Evolutionary conservation across 2,329 filamentous ascomycete species (phyloP).

Genomic region (Paramyrothecium roridum): DNA sequence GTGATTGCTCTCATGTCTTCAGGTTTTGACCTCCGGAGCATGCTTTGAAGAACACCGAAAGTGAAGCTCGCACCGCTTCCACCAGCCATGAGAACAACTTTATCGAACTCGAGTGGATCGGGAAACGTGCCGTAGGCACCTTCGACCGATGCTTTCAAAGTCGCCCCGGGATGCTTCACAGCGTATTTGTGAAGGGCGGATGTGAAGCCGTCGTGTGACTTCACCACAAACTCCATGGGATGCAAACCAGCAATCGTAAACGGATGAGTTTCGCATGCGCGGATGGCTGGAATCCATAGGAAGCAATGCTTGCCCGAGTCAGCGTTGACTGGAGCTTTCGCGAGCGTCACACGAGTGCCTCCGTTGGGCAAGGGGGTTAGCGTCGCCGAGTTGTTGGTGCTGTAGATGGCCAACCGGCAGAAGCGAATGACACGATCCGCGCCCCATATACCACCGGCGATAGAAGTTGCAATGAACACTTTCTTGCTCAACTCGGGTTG

Average conservation of each 20-base stretch:
- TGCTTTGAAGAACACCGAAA: constrained; percentile 33
- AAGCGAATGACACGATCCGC: constrained; percentile 48
- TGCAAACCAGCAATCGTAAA: constrained; percentile 56
- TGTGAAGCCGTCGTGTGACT: constrained; percentile 58
- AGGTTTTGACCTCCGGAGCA: constrained; percentile 22
- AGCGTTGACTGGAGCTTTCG: constrained; percentile 43
- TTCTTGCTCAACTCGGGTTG: constrained; percentile 42
- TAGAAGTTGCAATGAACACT: constrained; percentile 37
- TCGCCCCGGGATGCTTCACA: constrained; percentile 41
- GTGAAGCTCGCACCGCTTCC: constrained; percentile 60
- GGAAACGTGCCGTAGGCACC: constrained; percentile 58
- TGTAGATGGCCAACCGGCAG: constrained; percentile 38
- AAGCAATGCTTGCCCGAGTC: constrained; percentile 60
- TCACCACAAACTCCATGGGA: constrained; percentile 56
- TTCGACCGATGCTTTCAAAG: constrained; percentile 50
- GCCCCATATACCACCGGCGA: constrained; percentile 45
- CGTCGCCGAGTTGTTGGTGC: constrained; percentile 47
- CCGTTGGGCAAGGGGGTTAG: constrained; percentile 52
- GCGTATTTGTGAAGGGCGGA: constrained; percentile 51
- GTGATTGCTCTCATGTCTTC: constrained; percentile 21
- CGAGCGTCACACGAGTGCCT: constrained; percentile 51
- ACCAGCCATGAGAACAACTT: constrained; percentile 56
- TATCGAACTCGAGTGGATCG: constrained; percentile 48
- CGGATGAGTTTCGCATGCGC: constrained; percentile 57
- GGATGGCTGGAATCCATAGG: constrained; percentile 59